These are phyloP conservation scores for Hordeum pubiflorum DNA, from an alignment of 202 grass and related monocot genomes.

Conservation along the genomic window DNA sequence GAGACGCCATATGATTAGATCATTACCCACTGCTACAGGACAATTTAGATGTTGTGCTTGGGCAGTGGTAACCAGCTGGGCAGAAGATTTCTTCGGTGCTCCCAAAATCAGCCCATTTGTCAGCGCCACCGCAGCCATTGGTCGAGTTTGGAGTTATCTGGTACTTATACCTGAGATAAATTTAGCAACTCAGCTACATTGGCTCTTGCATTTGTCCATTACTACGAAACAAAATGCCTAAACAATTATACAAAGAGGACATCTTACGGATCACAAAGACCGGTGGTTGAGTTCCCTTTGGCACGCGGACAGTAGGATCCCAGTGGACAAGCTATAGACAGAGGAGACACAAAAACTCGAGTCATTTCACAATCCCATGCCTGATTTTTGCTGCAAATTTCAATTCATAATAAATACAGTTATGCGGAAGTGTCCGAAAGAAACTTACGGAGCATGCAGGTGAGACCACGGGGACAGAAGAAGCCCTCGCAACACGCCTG, in stretches of 20 bases:
- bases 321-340: constrained; percentile 69
- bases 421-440: neutral
- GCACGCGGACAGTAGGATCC: constrained; percentile 79
- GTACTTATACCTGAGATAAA: constrained; percentile 61
- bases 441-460: constrained; percentile 89
- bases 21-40: constrained; percentile 68
- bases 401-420: neutral
- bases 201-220: neutral
- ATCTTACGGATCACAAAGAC: constrained; percentile 90
- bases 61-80: constrained; percentile 70
- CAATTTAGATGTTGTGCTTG: constrained; percentile 45
- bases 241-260: neutral
- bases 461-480: constrained; percentile 81
- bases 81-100: constrained; percentile 74
- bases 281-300: constrained; percentile 43
- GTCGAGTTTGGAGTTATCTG: constrained; percentile 48
- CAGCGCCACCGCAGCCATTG: constrained; percentile 56
- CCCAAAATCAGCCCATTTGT: constrained; percentile 71
- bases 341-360: constrained; percentile 1
- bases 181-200: constrained; percentile 3
- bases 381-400: neutral
- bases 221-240: neutral
- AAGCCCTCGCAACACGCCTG: constrained; percentile 68
- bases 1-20: constrained; percentile 22
- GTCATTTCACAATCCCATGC: neutral